Percentiles rank a stretch among this genome's conserved stretches.
These are phyloP conservation scores for Ciborinia camelliae DNA, from an alignment of 2,329 filamentous ascomycete species.

Conservation along the genomic window DNA sequence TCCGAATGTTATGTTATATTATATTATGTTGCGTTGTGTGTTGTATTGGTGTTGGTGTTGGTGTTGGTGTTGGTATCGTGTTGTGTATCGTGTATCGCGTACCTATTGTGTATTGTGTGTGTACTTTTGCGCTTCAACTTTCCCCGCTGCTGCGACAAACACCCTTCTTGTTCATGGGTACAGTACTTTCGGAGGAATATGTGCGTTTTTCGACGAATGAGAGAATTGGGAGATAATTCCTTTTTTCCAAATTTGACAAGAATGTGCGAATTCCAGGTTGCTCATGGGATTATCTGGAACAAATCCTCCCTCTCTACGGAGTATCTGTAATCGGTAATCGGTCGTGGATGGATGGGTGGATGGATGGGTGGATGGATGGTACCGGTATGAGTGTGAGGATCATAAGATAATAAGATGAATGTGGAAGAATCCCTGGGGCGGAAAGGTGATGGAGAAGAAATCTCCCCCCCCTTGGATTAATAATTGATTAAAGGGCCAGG, in stretches of 20 bases:
- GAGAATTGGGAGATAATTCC: constrained; percentile 1
- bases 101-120: no score
- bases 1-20: neutral
- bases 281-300: neutral
- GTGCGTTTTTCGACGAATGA: constrained; percentile 7
- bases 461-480: neutral
- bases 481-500: neutral
- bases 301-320: neutral
- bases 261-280: constrained; percentile 16
- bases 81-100: no score
- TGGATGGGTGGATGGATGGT: no score
- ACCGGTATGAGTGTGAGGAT: neutral
- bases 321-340: neutral
- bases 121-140: neutral
- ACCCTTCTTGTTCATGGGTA: constrained; percentile 1
- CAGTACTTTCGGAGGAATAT: neutral
- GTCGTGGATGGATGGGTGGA: no score
- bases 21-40: neutral
- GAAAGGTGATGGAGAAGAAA: neutral
- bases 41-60: neutral
- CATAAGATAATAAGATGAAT: neutral
- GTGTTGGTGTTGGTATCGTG: neutral
- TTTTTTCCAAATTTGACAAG: neutral
- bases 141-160: neutral
- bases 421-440: neutral